Evolutionary conservation across 2,329 filamentous ascomycete genomes (phyloP), one percentile per base, ranked within the genome.

Genomic region (Ceratocystis cubensis): DNA sequence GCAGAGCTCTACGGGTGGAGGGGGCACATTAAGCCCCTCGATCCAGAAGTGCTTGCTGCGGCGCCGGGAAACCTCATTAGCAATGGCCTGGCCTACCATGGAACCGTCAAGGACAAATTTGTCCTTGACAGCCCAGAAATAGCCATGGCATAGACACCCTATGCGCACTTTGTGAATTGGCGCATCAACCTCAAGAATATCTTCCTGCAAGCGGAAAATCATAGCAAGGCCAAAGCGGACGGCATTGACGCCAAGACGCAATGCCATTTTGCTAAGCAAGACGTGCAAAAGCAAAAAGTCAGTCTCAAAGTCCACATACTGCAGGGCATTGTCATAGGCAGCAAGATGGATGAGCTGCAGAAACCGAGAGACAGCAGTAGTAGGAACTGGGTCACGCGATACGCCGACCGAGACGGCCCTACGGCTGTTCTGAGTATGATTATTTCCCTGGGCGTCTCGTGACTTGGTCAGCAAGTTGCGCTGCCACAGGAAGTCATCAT

Each of bases 131-230:
- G 84, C 83, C 87, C 89, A 93, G 67, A 96, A 85, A 75, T 96
- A 96, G 7, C 91, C 92, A 72, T 96, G 89, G 63, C 93, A 89
- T 66, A 97, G 78, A 72, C 88, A 91, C 37, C 89, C 91, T 56
- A 95, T 79, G 56, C 89, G 87, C 48, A 96, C 83, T 73, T 93
- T 94, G 37, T 87, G 82, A 53, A 84, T 75, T 0, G 88, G 84
- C 28, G 82, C 82, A 61, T 86, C 84, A 2, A 86, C 79, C 6
- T 83, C 82, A 66, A 84, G 81, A 41, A 94, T 88, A 69, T 94
- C 90, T 72, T 96, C 90, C 74, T 96, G 92, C 1, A 97, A 81
- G 59, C 88, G 84, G 74, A 95, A 85, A 10, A 96, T 82, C 91
- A 96, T 96, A 1, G 92, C 91, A 46, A 96, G 76, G 0, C 91